Conservation (phyloP, 441 rosid genomes). For the Adansonia grandidieri region DNA sequence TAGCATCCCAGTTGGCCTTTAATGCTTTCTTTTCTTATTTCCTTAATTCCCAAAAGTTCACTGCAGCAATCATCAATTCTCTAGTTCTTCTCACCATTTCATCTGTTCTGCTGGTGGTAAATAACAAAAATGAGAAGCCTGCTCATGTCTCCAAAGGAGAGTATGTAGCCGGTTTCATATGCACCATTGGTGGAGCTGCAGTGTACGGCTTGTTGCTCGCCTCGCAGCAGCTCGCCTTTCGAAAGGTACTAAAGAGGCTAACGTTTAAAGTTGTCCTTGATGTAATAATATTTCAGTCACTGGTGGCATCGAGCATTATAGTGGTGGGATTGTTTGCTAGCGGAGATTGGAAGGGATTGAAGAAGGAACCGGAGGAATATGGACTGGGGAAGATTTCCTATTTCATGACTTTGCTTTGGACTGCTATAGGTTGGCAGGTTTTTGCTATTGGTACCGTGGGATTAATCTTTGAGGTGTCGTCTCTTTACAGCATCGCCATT, state of each 20-base stretch:
- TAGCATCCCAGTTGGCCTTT: conserved; percentile 52
- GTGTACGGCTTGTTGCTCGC: conserved; percentile 35
- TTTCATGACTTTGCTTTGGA: conserved; percentile 48
- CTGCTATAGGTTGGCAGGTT: conserved; percentile 50
- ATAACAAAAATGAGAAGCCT: conserved; percentile 28
- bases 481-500: conserved; percentile 48
- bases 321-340: conserved; percentile 46
- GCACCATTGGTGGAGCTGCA: conserved; percentile 46
- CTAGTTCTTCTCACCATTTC: conserved; percentile 48
- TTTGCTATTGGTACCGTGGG: conserved; percentile 36
- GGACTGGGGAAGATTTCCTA: conserved; percentile 46
- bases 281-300: conserved; percentile 34
- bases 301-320: conserved; percentile 35
- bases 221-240: conserved; percentile 41
- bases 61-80: conserved; percentile 44
- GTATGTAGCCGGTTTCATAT: conserved; percentile 40
- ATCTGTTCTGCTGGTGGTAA: conserved; percentile 45
- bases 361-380: conserved; percentile 42
- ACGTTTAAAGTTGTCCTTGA: conserved; percentile 37
- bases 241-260: conserved; percentile 38
- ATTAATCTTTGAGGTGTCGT: conserved; percentile 47
- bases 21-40: conserved; percentile 48
- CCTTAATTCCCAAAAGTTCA: conserved; percentile 50
- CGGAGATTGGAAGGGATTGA: conserved; percentile 42
- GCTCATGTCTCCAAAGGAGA: conserved; percentile 34